Percentiles rank a stretch among this genome's conserved stretches.
These are phyloP conservation scores for Botrytis deweyae DNA, from an alignment of 2,329 filamentous ascomycete genomes.

Conservation along the genomic window DNA sequence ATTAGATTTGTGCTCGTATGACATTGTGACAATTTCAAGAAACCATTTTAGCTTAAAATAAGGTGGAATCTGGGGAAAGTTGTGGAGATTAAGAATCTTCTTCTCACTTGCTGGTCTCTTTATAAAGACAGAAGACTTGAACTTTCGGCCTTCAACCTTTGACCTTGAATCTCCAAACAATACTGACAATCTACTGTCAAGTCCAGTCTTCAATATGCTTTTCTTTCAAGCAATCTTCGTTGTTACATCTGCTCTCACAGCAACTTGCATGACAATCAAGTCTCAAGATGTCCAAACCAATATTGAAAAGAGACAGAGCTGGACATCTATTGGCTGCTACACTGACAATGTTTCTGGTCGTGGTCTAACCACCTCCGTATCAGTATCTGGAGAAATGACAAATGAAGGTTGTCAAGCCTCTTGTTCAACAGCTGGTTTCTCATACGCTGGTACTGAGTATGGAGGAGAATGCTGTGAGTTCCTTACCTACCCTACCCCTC, in stretches of 20 bases:
- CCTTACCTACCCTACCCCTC: neutral
- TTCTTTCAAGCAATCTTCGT: neutral
- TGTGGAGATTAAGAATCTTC: neutral
- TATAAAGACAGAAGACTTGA: neutral
- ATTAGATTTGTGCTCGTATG: neutral
- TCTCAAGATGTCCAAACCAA: constrained; percentile 3
- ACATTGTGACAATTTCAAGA: neutral
- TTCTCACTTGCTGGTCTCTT: neutral
- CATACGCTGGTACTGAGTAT: constrained; percentile 27
- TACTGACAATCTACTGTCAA: neutral
- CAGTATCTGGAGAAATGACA: constrained; percentile 25
- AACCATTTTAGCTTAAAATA: neutral
- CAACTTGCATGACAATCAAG: neutral
- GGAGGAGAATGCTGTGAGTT: constrained; percentile 29
- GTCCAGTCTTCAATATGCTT: neutral
- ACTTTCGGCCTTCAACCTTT: neutral
- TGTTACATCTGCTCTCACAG: neutral
- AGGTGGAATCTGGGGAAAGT: neutral
- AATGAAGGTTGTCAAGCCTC: constrained; percentile 25
- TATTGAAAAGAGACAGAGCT: constrained; percentile 11
- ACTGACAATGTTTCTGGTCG: constrained; percentile 22
- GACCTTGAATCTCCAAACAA: neutral
- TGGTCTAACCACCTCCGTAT: neutral
- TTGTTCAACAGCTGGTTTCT: constrained; percentile 23
- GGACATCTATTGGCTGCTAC: constrained; percentile 22